Base-by-base conservation (phyloP, 495 filamentous ascomycete genomes). In the Hypoxylon lenormandii region DNA sequence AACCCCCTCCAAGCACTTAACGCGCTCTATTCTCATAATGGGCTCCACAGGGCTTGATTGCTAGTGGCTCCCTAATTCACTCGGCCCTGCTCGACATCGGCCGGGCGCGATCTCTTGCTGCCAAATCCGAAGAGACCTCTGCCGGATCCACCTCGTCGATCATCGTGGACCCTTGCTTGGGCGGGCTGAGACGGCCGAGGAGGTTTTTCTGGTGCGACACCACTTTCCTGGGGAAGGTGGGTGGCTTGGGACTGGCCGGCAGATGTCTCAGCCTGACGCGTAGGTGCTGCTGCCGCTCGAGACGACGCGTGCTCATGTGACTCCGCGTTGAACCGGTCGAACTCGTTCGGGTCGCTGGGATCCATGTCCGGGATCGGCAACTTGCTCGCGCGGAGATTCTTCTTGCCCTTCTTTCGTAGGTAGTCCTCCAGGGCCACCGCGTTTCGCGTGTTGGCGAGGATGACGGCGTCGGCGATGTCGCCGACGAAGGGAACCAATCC, bases 401-500 rank as follows among this genome's bases (percentile, higher is more conserved):
- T 81, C 37, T 78, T 71, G 6, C 82, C 87, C 67, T 89, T 87
- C 53, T 88, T 77, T 8, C 86, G 83, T 49, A 96, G 79, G 66
- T 89, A 83, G 26, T 86, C 83, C 70, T 96, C 91, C n/a, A 96
- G 83, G 7, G 90, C 72, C 45, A 89, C 80, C 3, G 90, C 91
- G 71, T 93, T 96, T 62, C 87, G 82, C 1, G 91, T 93, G 74
- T 96, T 96, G 75, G 88, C 84, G 36, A 84, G 76, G 62, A 81
- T 82, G 8, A 82, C 16, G 1, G 80, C 77, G 74, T 98, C 95
- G 36, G 85, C 85, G 21, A 98, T 21, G 70, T 97, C 95, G 16
- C 95, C 95, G 5, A 97, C 54, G 66, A 97, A 86, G 0, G 95
- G 95, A 16, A 97, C 80, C 6, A 98, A 80, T 12, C 95, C 95